Evolutionary conservation across 768 basidiomycete species (phyloP), one percentile per base, ranked within the genome.

Genomic region (Tephrocybe sp.): DNA sequence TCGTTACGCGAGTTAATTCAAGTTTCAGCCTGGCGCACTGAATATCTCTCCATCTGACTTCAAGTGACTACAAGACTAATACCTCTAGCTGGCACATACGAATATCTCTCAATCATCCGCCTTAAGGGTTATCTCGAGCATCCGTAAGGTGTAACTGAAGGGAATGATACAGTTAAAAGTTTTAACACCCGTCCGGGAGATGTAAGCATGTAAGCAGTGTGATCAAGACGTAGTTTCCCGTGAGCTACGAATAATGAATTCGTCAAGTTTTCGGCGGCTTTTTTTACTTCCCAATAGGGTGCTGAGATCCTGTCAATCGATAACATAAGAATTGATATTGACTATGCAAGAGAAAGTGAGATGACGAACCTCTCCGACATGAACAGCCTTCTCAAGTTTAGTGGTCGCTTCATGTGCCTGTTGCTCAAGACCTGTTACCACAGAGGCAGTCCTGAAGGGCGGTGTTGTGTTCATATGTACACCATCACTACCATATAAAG

Each of bases 171-270:
- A n/a, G n/a, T n/a, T n/a, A n/a, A n/a, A n/a, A n/a, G n/a, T n/a
- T n/a, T n/a, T 26, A 26, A 26, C 26, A 26, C 7, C 26, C 26
- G 26, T 26, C 7, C 4, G 26, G 26, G 26, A 26, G 26, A 26
- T 7, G 3, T 26, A 26, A 26, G 26, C 26, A 26, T 3, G 26
- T 7, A 26, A 26, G 26, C 26, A 26, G 4, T 4, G 7, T 7
- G n/a, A n/a, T 26, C 26, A 26, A 26, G 26, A 26, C 4, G 26
- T 4, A 7, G 26, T 26, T 26, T 3, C 26, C 26, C 35, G 35
- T 12, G 12, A 13, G 35, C 16, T 36, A 39, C 54, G 49, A 20
- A 40, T 19, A 19, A 74, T 32, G 11, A 52, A 52, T 8, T 51
- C 50, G 4, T n/a, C 46, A 26, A 55, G 38, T 22, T 52, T 55